phyloP scores from a whole-genome alignment of 495 filamentous ascomycete genomes.

The Penicillium chermesinum region DNA sequence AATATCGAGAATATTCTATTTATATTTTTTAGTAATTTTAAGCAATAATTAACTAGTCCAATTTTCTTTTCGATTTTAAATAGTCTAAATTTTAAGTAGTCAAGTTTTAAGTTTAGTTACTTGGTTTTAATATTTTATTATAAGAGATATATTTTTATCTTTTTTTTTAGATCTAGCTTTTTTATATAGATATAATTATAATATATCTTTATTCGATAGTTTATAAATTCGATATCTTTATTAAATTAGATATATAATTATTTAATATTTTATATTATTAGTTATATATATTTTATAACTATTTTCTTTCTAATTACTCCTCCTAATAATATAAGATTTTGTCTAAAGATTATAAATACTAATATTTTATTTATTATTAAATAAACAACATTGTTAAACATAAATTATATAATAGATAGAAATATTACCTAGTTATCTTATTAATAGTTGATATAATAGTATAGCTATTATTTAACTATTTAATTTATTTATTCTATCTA shows the following conservation, averaged over 20 bases:
- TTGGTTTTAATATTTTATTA: constrained; percentile 21
- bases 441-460: constrained; percentile 8
- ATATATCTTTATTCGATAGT: constrained; percentile 3
- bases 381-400: constrained; percentile 10
- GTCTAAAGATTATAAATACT: constrained; percentile 8
- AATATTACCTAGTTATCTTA: constrained; percentile 6
- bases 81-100: constrained; percentile 22
- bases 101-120: constrained; percentile 25
- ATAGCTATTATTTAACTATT: constrained; percentile 6
- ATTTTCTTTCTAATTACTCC: constrained; percentile 1
- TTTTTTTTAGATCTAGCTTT: too few species aligned
- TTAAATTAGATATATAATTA: too few species aligned
- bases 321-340: constrained; percentile 5
- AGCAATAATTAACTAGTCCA: constrained; percentile 5
- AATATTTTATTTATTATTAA: not conserved
- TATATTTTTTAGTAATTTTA: constrained; percentile 12
- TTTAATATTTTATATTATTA: constrained; percentile 2
- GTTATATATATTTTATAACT: not conserved
- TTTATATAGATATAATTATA: too few species aligned
- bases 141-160: too few species aligned
- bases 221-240: too few species aligned
- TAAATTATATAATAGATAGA: constrained; percentile 3
- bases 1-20: constrained; percentile 5
- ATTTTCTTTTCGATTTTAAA: constrained; percentile 7
- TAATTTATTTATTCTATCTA: constrained; percentile 9